A percentile compares a stretch with the other conserved stretches of the same genome.
Conservation (phyloP, 2,329 filamentous ascomycete genomes). For the Colletotrichum incanum region DNA sequence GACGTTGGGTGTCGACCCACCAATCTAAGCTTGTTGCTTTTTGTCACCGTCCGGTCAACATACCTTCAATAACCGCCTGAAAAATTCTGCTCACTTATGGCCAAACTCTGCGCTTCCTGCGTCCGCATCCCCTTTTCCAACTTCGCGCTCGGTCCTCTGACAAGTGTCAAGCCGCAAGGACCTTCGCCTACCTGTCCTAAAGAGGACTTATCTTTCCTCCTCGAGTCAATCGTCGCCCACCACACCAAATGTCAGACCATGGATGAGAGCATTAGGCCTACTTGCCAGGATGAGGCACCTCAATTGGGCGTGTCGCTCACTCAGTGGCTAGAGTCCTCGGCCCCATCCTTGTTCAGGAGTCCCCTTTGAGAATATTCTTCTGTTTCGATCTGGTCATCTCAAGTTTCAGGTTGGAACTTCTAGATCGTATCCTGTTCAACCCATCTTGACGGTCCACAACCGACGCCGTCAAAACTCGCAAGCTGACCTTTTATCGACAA, state of each 20-base stretch:
- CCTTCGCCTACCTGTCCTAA: neutral
- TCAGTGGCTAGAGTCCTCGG: neutral
- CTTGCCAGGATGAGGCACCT: conserved; percentile 16
- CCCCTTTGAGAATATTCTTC: conserved; percentile 2
- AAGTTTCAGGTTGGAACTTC: conserved; percentile 42
- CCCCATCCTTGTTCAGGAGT: conserved; percentile 29
- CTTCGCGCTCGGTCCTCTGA: conserved; percentile 31
- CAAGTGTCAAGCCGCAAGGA: conserved; percentile 25
- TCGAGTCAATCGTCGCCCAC: conserved; percentile 7
- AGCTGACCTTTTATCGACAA: conserved; percentile 41
- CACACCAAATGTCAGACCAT: conserved; percentile 32
- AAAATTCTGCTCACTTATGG: neutral
- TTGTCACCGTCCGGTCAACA: conserved; percentile 15
- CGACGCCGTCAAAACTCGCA: conserved; percentile 36
- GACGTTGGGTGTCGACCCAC: conserved; percentile 1
- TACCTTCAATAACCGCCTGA: conserved; percentile 8
- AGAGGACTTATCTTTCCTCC: neutral
- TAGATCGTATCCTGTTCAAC: conserved; percentile 38
- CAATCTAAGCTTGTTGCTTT: conserved; percentile 2
- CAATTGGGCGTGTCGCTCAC: neutral
- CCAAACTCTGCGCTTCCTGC: conserved; percentile 17
- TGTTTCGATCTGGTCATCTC: conserved; percentile 35
- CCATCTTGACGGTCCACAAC: conserved; percentile 34
- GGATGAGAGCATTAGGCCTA: neutral
- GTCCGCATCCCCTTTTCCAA: neutral